Conservation (phyloP, 805 yeast species). For the Pichia deserticola region DNA sequence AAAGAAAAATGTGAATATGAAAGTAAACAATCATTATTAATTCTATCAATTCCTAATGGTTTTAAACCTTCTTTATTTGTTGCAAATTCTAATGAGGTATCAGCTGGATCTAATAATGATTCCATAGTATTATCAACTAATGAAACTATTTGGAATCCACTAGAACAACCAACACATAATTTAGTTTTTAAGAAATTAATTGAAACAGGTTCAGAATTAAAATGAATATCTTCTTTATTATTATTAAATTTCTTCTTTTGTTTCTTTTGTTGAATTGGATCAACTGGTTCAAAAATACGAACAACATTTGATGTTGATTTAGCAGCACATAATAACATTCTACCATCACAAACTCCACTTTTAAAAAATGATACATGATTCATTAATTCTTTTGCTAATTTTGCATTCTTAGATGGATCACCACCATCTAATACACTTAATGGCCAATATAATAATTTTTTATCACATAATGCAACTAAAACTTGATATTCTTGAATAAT, state of each 20-base stretch:
- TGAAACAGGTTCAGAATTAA: slow-evolving; percentile 85
- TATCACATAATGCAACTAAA: slow-evolving; percentile 73
- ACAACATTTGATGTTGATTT: slow-evolving; percentile 73
- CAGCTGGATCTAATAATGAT: slow-evolving; percentile 93
- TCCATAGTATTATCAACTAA: slow-evolving; percentile 80
- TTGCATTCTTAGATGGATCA: slow-evolving; percentile 44
- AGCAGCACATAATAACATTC: slow-evolving; percentile 83
- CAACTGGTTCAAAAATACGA: slow-evolving; percentile 82
- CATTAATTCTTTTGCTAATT: slow-evolving; percentile 70
- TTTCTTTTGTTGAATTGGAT: slow-evolving; percentile 52
- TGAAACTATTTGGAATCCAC: slow-evolving; percentile 92
- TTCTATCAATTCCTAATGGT: slow-evolving; percentile 86
- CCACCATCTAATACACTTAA: slow-evolving; percentile 53
- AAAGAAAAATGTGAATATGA: slow-evolving; percentile 92
- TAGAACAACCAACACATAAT: slow-evolving; percentile 91
- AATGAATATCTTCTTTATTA: slow-evolving; percentile 67
- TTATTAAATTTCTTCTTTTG: slow-evolving; percentile 66
- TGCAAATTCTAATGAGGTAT: slow-evolving; percentile 92
- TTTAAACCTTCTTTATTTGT: slow-evolving; percentile 65
- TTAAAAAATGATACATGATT: slow-evolving; percentile 87
- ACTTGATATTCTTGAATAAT: slow-evolving; percentile 88
- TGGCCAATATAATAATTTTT: slow-evolving; percentile 69
- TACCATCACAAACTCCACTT: slow-evolving; percentile 87
- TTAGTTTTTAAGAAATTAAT: slow-evolving; percentile 84
- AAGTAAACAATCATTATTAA: slow-evolving; percentile 80